Conservation (phyloP, 352 stramenopile genomes). For the Pythium oligandrum region DNA sequence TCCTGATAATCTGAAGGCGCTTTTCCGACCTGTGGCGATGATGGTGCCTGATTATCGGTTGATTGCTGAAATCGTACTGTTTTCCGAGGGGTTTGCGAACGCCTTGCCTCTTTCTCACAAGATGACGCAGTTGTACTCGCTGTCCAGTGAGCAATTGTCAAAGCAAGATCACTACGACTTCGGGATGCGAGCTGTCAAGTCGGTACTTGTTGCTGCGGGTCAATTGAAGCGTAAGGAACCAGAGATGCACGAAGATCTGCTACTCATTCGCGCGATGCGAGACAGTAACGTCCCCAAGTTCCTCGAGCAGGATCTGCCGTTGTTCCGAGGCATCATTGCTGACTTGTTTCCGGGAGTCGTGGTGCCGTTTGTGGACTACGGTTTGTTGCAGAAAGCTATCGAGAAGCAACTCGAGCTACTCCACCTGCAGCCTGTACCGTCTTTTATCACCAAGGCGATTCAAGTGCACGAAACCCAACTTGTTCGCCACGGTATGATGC, state of each 20-base stretch:
- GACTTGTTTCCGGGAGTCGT: conserved; percentile 93
- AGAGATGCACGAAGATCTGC: conserved; percentile 91
- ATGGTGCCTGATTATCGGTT: conserved; percentile 94
- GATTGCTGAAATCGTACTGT: conserved; percentile 94
- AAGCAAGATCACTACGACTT: conserved; percentile 96
- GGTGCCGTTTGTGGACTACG: conserved; percentile 93
- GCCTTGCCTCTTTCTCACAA: conserved; percentile 90
- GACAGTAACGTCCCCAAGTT: conserved; percentile 96
- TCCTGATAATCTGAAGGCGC: conserved; percentile 92
- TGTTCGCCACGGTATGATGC: conserved; percentile 93
- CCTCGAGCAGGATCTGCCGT: conserved; percentile 90
- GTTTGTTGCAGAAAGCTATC: conserved; percentile 85
- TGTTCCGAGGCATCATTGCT: conserved; percentile 93
- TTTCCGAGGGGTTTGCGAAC: conserved; percentile 93
- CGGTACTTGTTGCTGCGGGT: conserved; percentile 91
- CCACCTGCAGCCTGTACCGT: conserved; percentile 80
- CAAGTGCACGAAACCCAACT: conserved; percentile 90
- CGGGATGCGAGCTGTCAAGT: conserved; percentile 92
- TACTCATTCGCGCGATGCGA: conserved; percentile 95
- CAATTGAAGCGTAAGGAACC: conserved; percentile 93
- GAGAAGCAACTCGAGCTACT: conserved; percentile 73
- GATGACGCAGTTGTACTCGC: conserved; percentile 92
- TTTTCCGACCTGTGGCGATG: conserved; percentile 93
- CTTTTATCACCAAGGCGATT: conserved; percentile 84
- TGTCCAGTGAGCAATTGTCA: conserved; percentile 91